phyloP scores from a whole-genome alignment of 176 grass and related monocot genomes.

The Otatea glauca region DNA sequence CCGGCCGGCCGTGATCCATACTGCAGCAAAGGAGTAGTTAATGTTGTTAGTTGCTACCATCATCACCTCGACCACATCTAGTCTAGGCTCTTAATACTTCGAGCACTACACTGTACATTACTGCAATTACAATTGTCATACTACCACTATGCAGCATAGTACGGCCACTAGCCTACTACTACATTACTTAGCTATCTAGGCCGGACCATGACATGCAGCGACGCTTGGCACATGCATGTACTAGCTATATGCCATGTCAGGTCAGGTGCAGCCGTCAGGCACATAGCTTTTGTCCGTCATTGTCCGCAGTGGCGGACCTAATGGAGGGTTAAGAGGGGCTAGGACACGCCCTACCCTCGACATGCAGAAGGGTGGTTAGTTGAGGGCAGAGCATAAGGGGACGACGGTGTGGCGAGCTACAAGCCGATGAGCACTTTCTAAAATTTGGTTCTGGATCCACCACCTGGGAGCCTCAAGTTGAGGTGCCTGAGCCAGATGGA shows the following conservation, averaged over 20 bases:
- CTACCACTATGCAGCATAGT: neutral
- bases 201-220: neutral
- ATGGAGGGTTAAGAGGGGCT: no score
- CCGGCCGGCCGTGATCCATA: slow-evolving; percentile 1
- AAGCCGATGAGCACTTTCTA: no score
- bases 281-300: neutral
- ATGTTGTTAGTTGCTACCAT: neutral
- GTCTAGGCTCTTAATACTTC: neutral
- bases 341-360: no score
- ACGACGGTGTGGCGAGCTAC: no score
- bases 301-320: no score
- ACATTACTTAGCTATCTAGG: neutral
- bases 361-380: no score
- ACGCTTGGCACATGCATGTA: neutral
- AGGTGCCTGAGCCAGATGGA: slow-evolving; percentile 60
- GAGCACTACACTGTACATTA: neutral
- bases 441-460: no score
- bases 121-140: neutral
- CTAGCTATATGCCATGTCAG: neutral
- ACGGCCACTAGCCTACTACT: neutral
- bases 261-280: neutral
- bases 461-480: slow-evolving; percentile 26
- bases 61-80: neutral
- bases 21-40: neutral
- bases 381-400: no score